These are phyloP conservation scores for Santalum album DNA, from an alignment of 164 flowering plant genomes.

Conservation along the genomic window DNA sequence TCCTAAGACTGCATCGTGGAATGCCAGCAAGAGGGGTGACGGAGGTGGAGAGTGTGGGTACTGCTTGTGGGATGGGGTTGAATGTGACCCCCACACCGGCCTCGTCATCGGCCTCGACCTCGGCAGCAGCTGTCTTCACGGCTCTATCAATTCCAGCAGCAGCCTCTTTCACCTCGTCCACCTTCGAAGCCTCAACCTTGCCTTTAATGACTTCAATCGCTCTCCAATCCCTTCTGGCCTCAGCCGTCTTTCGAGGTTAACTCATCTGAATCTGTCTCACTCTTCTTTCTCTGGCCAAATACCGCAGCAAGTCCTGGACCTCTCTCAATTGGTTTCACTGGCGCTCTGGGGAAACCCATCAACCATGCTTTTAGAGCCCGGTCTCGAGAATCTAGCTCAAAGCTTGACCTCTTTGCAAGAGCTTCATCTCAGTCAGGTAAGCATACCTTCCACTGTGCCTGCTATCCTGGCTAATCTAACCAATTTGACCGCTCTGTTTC, in stretches of 20 bases:
- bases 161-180: conserved; percentile 17
- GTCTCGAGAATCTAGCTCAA: not conserved
- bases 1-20: conserved; percentile 10
- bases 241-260: conserved; percentile 10
- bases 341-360: conserved; percentile 6
- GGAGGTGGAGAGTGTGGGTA: conserved; percentile 5
- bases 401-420: conserved; percentile 7
- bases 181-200: conserved; percentile 17
- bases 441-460: conserved; percentile 12
- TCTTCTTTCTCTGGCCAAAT: conserved; percentile 21
- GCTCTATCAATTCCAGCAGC: conserved; percentile 14
- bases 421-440: conserved; percentile 10
- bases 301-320: conserved; percentile 11
- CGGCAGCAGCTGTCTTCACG: conserved; percentile 15
- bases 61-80: conserved; percentile 23
- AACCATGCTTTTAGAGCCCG: conserved; percentile 2
- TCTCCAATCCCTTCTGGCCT: conserved; percentile 16
- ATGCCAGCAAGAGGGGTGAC: not conserved
- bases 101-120: conserved; percentile 20
- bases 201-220: conserved; percentile 16
- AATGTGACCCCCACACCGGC: conserved; percentile 11
- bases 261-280: conserved; percentile 15
- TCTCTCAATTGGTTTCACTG: conserved; percentile 15
- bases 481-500: not conserved
- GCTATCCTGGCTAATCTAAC: conserved; percentile 1